These are phyloP conservation scores for Plasmodium knowlesi DNA, from an alignment of 169 alveolate genomes.

Conservation along the genomic window DNA sequence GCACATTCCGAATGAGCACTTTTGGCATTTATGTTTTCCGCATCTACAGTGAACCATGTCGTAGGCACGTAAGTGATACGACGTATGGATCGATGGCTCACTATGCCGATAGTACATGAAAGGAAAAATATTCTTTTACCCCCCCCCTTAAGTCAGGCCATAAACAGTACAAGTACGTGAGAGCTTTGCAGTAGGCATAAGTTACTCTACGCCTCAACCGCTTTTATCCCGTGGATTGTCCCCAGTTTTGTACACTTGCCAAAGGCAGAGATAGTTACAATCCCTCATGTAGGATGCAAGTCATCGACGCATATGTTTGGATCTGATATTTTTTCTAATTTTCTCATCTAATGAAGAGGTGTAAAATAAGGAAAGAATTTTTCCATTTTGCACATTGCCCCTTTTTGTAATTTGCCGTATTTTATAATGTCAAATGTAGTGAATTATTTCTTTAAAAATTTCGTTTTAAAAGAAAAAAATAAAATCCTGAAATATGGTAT, in stretches of 20 bases:
- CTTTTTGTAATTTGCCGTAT: background rate
- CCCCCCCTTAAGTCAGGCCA: background rate
- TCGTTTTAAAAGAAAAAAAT: conserved; percentile 58
- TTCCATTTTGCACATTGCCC: background rate
- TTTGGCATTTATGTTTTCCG: background rate
- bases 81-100: background rate
- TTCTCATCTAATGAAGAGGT: background rate
- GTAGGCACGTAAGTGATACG: background rate
- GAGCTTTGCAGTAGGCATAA: background rate
- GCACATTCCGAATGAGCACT: background rate
- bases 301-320: background rate
- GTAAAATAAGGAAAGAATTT: background rate
- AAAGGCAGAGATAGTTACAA: background rate
- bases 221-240: background rate
- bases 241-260: background rate
- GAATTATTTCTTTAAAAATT: conserved; percentile 57
- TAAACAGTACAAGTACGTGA: background rate
- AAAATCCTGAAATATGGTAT: conserved; percentile 13
- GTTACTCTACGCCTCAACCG: background rate
- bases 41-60: background rate
- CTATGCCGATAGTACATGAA: background rate
- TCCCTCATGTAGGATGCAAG: background rate
- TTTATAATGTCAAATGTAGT: conserved; percentile 41
- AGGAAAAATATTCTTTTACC: background rate
- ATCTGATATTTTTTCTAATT: background rate